Conservation (phyloP, 169 alveolate genomes). For the Prorocentrum cordatum region DNA sequence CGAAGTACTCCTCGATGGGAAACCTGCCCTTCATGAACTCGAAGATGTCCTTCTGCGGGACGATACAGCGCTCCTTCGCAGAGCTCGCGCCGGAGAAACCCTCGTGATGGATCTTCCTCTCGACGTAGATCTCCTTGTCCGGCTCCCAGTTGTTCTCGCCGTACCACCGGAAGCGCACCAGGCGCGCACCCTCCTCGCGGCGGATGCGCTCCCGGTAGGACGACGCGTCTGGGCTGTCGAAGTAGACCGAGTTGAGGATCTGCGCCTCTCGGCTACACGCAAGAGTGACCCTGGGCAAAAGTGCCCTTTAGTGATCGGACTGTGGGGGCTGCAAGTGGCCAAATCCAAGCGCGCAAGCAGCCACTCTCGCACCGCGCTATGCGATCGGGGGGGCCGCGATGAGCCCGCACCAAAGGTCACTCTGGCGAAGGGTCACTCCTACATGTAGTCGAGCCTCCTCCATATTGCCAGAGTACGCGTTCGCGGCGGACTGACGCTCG, state of each 20-base stretch:
- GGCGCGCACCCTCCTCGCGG: conserved; percentile 38
- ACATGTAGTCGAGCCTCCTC: too few species aligned
- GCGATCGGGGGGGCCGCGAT: too few species aligned
- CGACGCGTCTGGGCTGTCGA: conserved; percentile 5
- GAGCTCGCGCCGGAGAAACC: conserved; percentile 37
- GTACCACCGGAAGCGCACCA: conserved; percentile 59
- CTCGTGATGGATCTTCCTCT: conserved; percentile 59
- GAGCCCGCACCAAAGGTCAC: too few species aligned
- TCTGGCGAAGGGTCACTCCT: too few species aligned
- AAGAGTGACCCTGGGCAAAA: too few species aligned
- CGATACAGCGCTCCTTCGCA: conserved; percentile 31
- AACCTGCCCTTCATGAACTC: conserved; percentile 63
- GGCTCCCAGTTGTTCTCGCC: conserved; percentile 59
- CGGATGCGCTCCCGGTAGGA: conserved; percentile 31
- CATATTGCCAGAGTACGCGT: conserved; percentile 43
- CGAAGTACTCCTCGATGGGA: conserved; percentile 38
- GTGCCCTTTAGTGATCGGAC: too few species aligned
- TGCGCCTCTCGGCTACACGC: too few species aligned
- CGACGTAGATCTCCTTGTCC: conserved; percentile 51
- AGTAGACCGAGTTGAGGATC: conserved; percentile 36
- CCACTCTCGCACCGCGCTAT: too few species aligned
- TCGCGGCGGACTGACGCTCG: neutral
- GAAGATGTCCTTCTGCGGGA: conserved; percentile 14
- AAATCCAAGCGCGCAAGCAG: too few species aligned
- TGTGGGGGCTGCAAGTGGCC: too few species aligned